Conservation (phyloP, 1,284 basidiomycete species). For the Schizopora paradoxa region DNA sequence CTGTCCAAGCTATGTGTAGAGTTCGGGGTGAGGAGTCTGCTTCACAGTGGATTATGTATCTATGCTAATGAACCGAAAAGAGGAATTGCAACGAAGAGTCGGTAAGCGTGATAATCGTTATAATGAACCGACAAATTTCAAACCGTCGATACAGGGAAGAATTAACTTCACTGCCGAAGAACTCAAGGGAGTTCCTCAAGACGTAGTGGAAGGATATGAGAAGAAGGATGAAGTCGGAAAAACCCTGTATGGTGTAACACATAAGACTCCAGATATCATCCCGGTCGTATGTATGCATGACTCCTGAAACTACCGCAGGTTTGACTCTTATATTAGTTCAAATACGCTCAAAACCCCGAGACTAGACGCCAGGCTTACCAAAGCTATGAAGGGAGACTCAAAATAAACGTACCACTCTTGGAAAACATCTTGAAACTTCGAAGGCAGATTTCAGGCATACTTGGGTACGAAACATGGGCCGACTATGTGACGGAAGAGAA, state of each 20-base stretch:
- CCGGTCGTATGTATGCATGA: constrained; percentile 53
- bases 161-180: constrained; percentile 66
- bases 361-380: constrained; percentile 63
- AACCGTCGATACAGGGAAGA: constrained; percentile 39
- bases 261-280: constrained; percentile 72
- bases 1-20: constrained; percentile 66
- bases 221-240: constrained; percentile 52
- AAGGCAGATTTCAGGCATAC: constrained; percentile 56
- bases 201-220: constrained; percentile 70
- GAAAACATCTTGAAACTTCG: constrained; percentile 62
- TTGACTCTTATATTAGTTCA: constrained; percentile 45
- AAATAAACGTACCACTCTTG: constrained; percentile 65
- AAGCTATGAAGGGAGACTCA: constrained; percentile 62
- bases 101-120: constrained; percentile 32
- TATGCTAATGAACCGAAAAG: constrained; percentile 34
- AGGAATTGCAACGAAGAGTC: constrained; percentile 87
- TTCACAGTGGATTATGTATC: neutral
- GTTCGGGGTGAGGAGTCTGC: constrained; percentile 51
- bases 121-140: neutral
- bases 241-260: constrained; percentile 64
- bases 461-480: constrained; percentile 77
- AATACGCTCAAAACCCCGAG: constrained; percentile 65
- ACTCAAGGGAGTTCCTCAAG: constrained; percentile 71
- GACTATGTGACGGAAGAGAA: constrained; percentile 78
- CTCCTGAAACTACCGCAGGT: constrained; percentile 1